phyloP scores from a whole-genome alignment of 495 filamentous ascomycete genomes.

The Penicillium daleae region DNA sequence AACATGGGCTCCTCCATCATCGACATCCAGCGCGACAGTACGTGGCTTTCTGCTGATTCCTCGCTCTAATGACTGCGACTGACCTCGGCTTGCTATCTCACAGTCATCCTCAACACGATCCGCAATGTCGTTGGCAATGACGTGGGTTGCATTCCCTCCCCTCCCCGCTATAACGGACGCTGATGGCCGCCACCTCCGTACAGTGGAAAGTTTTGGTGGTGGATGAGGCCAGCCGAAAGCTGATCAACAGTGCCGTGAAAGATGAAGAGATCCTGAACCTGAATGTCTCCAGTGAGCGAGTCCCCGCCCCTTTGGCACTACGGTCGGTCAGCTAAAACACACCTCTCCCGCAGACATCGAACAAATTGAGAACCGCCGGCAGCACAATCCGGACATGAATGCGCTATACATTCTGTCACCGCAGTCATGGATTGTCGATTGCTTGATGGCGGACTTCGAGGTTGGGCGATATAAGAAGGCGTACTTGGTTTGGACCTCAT shows the following conservation, averaged over 20 bases:
- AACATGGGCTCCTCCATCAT: conserved; percentile 56
- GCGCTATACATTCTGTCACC: conserved; percentile 91
- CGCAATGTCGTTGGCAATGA: conserved; percentile 61
- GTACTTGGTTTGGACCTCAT: conserved; percentile 83
- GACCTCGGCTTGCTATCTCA: background rate
- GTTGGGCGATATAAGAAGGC: conserved; percentile 72
- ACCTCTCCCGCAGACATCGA: conserved; percentile 73
- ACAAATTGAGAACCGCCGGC: conserved; percentile 82
- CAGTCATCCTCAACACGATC: conserved; percentile 65
- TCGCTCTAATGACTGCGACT: conserved; percentile 8
- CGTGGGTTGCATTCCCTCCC: conserved; percentile 42
- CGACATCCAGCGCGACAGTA: conserved; percentile 56
- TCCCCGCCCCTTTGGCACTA: background rate
- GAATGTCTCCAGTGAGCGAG: conserved; percentile 83
- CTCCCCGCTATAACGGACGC: conserved; percentile 32
- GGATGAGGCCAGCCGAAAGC: conserved; percentile 75
- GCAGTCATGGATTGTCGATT: conserved; percentile 84
- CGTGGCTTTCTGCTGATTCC: conserved; percentile 22
- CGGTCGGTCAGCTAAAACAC: conserved; percentile 35
- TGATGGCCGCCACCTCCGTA: conserved; percentile 26
- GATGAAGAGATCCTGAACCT: conserved; percentile 95
- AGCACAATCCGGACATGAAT: conserved; percentile 82
- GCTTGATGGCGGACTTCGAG: conserved; percentile 89
- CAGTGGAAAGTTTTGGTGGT: conserved; percentile 97
- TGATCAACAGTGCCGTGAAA: conserved; percentile 85